Conservation (phyloP, 164 flowering plant genomes). For the grape (Vitis vinifera) region DNA sequence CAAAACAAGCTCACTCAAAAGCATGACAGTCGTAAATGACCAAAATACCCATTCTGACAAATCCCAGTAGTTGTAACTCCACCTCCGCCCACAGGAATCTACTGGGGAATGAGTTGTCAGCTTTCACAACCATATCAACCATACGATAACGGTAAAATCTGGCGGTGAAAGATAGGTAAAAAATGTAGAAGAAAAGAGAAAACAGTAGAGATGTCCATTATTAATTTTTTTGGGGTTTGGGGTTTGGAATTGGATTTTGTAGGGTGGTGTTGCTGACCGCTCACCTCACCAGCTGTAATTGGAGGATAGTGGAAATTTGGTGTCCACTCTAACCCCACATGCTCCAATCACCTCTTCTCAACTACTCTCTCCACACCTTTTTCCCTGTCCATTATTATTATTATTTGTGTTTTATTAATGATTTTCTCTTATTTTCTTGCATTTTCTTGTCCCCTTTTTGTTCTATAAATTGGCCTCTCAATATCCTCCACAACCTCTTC, state of each 20-base stretch:
- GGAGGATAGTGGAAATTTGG: slow-evolving; percentile 38
- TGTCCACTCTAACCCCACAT: slow-evolving; percentile 30
- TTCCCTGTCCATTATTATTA: slow-evolving; percentile 1
- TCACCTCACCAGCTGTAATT: slow-evolving; percentile 40
- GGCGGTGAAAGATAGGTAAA: slow-evolving; percentile 21
- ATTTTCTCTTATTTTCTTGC: slow-evolving; percentile 3
- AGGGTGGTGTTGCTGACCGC: no score
- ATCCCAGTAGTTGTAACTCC: background rate
- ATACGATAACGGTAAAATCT: slow-evolving; percentile 10
- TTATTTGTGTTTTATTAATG: background rate
- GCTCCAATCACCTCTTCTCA: slow-evolving; percentile 27
- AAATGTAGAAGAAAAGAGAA: background rate
- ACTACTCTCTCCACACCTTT: slow-evolving; percentile 16
- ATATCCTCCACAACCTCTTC: slow-evolving; percentile 42
- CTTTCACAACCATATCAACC: background rate
- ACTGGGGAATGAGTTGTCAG: background rate
- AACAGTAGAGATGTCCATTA: background rate
- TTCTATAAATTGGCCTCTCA: slow-evolving; percentile 50
- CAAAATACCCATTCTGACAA: no score
- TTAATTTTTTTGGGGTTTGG: no score
- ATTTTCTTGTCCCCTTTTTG: slow-evolving; percentile 14
- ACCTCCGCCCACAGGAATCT: slow-evolving; percentile 1
- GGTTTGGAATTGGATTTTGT: no score
- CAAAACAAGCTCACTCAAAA: no score
- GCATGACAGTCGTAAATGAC: no score